Conservation (phyloP, 1,284 basidiomycete species). For the Chondrostereum purpureum region DNA sequence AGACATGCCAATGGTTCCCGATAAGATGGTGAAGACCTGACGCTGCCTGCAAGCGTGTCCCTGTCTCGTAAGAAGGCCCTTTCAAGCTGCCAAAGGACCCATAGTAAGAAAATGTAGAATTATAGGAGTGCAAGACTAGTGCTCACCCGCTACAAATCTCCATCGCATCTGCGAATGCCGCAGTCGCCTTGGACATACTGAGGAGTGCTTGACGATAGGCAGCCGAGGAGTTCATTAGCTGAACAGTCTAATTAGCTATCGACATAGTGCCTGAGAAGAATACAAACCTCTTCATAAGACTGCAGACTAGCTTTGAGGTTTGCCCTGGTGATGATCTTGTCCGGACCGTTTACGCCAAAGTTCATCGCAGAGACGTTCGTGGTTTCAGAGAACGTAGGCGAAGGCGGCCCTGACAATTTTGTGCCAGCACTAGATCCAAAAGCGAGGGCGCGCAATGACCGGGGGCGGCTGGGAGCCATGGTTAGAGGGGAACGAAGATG, state of each 20-base stretch:
- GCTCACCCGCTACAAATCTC: conserved; percentile 80
- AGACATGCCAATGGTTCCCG: conserved; percentile 87
- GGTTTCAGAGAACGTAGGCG: conserved; percentile 77
- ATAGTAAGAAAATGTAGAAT: conserved; percentile 5
- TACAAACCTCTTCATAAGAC: conserved; percentile 72
- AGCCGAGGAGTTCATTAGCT: conserved; percentile 77
- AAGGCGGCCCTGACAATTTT: conserved; percentile 54
- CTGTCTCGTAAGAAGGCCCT: conserved; percentile 72
- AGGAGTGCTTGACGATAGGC: conserved; percentile 81
- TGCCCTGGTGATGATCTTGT: conserved; percentile 77
- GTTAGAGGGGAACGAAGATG: conserved; percentile 8
- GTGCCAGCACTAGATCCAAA: conserved; percentile 29
- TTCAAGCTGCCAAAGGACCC: conserved; percentile 47
- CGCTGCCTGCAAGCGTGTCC: conserved; percentile 75
- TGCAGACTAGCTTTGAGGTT: conserved; percentile 74
- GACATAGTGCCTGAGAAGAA: conserved; percentile 10
- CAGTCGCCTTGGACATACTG: conserved; percentile 80
- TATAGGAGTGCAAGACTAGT: conserved; percentile 23
- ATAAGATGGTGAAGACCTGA: conserved; percentile 89
- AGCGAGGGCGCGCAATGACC: conserved; percentile 51
- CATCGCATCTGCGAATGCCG: conserved; percentile 83
- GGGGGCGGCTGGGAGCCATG: conserved; percentile 52
- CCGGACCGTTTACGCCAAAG: conserved; percentile 63
- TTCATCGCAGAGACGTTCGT: conserved; percentile 72
- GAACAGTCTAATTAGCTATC: conserved; percentile 13